phyloP scores from a whole-genome alignment of 805 yeast species.

The Metschnikowia amazonensis region DNA sequence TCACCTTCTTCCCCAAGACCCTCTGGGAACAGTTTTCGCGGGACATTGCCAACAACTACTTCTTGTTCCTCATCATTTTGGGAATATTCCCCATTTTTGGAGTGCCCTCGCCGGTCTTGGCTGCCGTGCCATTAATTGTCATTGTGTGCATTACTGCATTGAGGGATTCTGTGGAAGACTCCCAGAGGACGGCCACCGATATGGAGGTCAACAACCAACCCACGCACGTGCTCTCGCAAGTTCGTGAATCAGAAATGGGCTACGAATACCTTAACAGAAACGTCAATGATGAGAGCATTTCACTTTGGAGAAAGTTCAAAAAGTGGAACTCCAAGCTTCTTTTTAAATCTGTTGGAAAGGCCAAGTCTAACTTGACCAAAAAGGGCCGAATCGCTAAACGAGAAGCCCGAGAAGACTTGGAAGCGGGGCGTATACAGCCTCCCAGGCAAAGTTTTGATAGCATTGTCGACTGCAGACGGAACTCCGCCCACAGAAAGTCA shows the following conservation, averaged over 20 bases:
- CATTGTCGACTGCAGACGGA: constrained; percentile 8
- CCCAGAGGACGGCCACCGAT: constrained; percentile 60
- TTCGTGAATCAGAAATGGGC: constrained; percentile 33
- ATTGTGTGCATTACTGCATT: constrained; percentile 71
- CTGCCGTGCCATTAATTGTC: constrained; percentile 78
- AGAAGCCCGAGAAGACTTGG: constrained; percentile 4
- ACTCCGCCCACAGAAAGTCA: constrained; percentile 10
- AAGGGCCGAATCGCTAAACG: constrained; percentile 34
- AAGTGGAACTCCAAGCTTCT: constrained; percentile 41
- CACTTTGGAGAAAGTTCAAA: constrained; percentile 67
- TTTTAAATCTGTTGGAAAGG: constrained; percentile 24
- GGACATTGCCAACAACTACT: constrained; percentile 59
- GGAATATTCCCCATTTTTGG: constrained; percentile 63
- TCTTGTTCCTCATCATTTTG: constrained; percentile 50
- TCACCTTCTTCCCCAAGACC: constrained; percentile 56
- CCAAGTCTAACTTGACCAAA: constrained; percentile 30
- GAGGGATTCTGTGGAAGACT: constrained; percentile 78
- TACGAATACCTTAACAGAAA: constrained; percentile 48
- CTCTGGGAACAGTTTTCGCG: constrained; percentile 47
- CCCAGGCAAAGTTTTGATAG: constrained; percentile 35
- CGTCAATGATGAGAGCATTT: constrained; percentile 58
- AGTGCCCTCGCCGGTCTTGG: constrained; percentile 65
- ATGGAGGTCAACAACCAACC: constrained; percentile 67
- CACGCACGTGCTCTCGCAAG: constrained; percentile 55
- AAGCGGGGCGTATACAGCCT: neutral